Conservation (phyloP, 2,329 filamentous ascomycete species). For the Botrytis paeoniae region DNA sequence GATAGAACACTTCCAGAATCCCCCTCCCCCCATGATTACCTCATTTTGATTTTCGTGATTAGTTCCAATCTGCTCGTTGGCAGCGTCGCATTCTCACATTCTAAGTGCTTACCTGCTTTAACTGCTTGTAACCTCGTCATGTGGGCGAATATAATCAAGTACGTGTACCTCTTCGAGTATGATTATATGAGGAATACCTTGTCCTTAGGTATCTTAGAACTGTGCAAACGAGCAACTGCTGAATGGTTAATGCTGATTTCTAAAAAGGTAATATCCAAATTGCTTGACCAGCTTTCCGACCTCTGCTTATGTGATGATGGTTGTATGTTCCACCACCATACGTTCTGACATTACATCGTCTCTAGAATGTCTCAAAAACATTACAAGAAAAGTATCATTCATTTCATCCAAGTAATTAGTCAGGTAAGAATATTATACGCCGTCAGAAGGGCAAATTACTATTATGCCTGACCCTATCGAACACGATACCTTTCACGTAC, state of each 20-base stretch:
- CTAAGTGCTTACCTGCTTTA: conserved; percentile 16
- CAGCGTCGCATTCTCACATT: conserved; percentile 8
- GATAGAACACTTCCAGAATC: conserved; percentile 18
- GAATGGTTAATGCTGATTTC: background rate
- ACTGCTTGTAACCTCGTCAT: conserved; percentile 2
- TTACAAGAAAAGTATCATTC: conserved; percentile 11
- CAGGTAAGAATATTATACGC: conserved; percentile 8
- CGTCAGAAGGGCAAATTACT: background rate
- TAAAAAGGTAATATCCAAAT: background rate
- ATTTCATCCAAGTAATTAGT: conserved; percentile 11
- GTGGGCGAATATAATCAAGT: background rate
- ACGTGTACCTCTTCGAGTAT: background rate
- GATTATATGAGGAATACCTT: background rate
- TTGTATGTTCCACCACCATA: conserved; percentile 9
- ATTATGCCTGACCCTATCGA: conserved; percentile 4
- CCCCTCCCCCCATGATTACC: conserved; percentile 14
- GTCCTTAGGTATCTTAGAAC: background rate
- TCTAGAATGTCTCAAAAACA: conserved; percentile 18
- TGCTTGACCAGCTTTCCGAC: background rate
- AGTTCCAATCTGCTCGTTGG: background rate
- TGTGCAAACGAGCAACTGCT: background rate
- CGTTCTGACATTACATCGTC: conserved; percentile 9
- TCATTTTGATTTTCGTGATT: conserved; percentile 2
- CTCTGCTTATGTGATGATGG: conserved; percentile 13
- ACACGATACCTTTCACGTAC: background rate